Conservation (phyloP, 164 flowering plant genomes). For the Magnolia kwangsiensis region DNA sequence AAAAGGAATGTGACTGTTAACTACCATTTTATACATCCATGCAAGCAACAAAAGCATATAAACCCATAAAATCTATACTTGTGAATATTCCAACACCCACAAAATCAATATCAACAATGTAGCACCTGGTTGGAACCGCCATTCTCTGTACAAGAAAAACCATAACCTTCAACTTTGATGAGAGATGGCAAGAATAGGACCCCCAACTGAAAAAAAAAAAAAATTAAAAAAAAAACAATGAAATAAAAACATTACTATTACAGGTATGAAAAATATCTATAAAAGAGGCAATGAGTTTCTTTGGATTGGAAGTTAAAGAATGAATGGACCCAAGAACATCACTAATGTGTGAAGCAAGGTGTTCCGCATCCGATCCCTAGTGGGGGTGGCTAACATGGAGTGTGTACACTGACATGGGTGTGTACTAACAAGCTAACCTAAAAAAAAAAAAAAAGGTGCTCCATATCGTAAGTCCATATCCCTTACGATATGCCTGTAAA, state of each 20-base stretch:
- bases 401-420: no score
- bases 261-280: not conserved
- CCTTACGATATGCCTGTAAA: no score
- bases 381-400: no score
- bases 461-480: no score
- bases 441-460: no score
- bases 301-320: not conserved
- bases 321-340: no score
- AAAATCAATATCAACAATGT: not conserved
- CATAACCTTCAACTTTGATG: slow-evolving; percentile 20
- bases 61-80: not conserved
- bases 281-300: not conserved
- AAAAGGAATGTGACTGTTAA: not conserved
- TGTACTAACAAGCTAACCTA: no score
- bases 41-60: not conserved
- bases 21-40: not conserved
- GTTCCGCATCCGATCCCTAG: no score
- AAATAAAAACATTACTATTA: not conserved
- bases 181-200: slow-evolving; percentile 78
- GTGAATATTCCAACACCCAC: not conserved
- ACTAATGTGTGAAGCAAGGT: no score
- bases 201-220: slow-evolving; percentile 57
- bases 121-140: slow-evolving; percentile 37
- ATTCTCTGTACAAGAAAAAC: slow-evolving; percentile 74
- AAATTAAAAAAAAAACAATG: slow-evolving; percentile 6